Base-by-base conservation (phyloP, 2,329 filamentous ascomycete genomes). In the Clarireedia homoeocarpa region DNA sequence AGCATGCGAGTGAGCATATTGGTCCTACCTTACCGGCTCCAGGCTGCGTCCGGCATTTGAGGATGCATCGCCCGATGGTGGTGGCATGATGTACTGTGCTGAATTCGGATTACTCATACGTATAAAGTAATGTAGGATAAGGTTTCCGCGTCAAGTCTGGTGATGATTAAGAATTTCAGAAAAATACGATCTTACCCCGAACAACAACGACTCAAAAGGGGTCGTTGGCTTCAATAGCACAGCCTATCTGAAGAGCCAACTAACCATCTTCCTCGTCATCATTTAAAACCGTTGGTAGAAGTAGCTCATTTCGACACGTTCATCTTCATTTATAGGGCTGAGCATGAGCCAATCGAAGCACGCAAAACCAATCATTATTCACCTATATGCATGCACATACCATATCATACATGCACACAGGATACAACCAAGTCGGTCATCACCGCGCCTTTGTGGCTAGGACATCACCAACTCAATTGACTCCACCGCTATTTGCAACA, bases 361-460 rank as follows among this genome's bases (percentile, higher is more conserved):
- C 6, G 27, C 27, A 30, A 30, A 30, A 30, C 6, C 27, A 10
- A 30, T 30, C 27, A 30, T 30, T 30, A 30, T 48, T n/a, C 23
- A 20, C 15, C 26, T 15, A 27, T 38, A 40, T 30, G 39, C 39
- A 23, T 36, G 17, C 15, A 48, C 48, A 54, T 48, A n/a, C n/a
- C n/a, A n/a, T n/a, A n/a, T n/a, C n/a, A n/a, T n/a, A 48, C 34
- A 39, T 44, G 42, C 48, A 48, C 48, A 40, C 38, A 40, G 6
- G 14, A 14, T 5, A n/a, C 38, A 20, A 3, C 20, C 20, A 17
- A 40, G 15, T 49, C 51, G 51, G 51, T 49, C 51, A 48, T 54
- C 51, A 54, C 51, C 51, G 51, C 23, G 7, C 44, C 36, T 54
- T 54, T 30, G 44, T 39, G 48, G n/a, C 26, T 30, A 30, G 27